phyloP scores from a whole-genome alignment of 768 basidiomycete genomes.

The Pleurotus platypus region DNA sequence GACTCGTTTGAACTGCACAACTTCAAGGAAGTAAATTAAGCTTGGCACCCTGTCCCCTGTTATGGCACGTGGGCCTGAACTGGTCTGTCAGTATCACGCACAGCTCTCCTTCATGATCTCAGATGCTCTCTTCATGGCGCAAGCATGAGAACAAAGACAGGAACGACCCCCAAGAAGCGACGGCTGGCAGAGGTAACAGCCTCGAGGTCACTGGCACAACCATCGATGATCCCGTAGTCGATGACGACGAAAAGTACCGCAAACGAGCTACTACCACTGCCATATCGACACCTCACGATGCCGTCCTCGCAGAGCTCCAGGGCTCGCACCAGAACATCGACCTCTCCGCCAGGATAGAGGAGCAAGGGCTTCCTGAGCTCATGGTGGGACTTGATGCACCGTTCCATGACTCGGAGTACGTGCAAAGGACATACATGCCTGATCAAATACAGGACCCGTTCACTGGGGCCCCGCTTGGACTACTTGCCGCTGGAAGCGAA shows the following conservation, averaged over 20 bases:
- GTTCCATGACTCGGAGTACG: constrained; percentile 5
- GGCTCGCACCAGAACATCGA: constrained; percentile 17
- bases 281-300: constrained; percentile 59
- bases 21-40: neutral
- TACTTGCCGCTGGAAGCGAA: constrained; percentile 20
- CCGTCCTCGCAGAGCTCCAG: constrained; percentile 51
- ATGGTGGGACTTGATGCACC: neutral
- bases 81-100: neutral
- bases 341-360: constrained; percentile 10
- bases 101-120: neutral
- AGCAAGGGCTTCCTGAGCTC: neutral
- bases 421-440: constrained; percentile 1
- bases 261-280: constrained; percentile 12
- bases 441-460: constrained; percentile 41
- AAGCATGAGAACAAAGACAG: neutral
- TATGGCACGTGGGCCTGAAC: neutral
- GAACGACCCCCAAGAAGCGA: neutral
- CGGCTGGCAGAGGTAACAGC: too few species aligned
- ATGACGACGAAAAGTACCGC: neutral
- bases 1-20: too few species aligned
- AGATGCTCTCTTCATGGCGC: neutral
- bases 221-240: neutral
- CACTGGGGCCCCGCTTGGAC: constrained; percentile 39
- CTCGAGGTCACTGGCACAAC: too few species aligned
- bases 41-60: neutral